phyloP scores from a whole-genome alignment of 805 yeast species.

The Pichia manshurica region DNA sequence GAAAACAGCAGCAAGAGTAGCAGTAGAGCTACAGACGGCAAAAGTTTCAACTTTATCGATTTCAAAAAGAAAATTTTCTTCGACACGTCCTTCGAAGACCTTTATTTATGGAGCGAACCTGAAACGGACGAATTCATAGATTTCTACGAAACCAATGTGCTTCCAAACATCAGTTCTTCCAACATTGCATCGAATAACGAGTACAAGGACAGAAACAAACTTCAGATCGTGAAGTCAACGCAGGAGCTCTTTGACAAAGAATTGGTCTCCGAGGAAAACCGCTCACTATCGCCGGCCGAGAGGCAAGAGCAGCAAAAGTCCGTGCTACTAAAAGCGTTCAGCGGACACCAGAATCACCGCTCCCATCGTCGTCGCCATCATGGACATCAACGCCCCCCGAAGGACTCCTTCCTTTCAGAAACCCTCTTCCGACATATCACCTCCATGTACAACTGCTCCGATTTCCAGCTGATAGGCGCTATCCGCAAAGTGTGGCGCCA shows the following conservation, averaged over 20 bases:
- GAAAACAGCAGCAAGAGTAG: too few relatives aligned
- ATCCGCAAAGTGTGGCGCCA: neutral
- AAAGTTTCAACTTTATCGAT: slow-evolving; percentile 6
- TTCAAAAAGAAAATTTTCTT: slow-evolving; percentile 17
- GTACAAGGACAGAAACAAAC: neutral
- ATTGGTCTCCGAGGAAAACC: neutral
- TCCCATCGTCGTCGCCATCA: neutral
- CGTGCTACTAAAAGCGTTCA: neutral
- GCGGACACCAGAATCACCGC: neutral
- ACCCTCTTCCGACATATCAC: neutral
- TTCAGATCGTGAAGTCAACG: slow-evolving; percentile 7
- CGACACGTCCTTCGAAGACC: slow-evolving; percentile 29
- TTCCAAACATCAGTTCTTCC: slow-evolving; percentile 2
- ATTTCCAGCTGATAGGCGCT: neutral
- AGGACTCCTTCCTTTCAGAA: neutral
- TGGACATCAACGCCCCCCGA: neutral
- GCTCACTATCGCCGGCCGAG: neutral
- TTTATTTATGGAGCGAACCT: slow-evolving; percentile 44
- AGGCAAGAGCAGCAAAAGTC: neutral
- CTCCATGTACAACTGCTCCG: neutral
- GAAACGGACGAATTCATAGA: slow-evolving; percentile 43
- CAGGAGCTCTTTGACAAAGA: slow-evolving; percentile 2
- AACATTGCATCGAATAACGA: slow-evolving; percentile 4
- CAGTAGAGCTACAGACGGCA: slow-evolving; percentile 11
- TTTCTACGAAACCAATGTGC: slow-evolving; percentile 30